Evolutionary conservation across 768 basidiomycete species (phyloP), one percentile per base, ranked within the genome.

Genomic region (Podaxis sp.): DNA sequence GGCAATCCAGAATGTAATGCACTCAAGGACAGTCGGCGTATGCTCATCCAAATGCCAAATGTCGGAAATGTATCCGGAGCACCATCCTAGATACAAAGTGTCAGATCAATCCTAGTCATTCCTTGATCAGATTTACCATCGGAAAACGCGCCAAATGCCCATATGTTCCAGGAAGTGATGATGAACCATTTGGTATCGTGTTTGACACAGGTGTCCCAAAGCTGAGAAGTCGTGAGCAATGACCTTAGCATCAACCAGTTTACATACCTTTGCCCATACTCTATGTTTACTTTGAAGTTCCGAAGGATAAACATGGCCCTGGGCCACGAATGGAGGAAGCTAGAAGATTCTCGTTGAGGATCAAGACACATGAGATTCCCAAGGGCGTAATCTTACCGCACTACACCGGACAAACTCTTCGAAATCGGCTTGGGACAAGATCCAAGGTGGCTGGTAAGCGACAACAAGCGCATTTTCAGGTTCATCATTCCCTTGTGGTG

Each of bases 121-220:
- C 8, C 2, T 24, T 24, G 8, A 24, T 28, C 20, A 28, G 41
- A 49, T 64, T 55, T 70, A 85, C 87, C 83, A 68, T 73, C 70
- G n/a, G 85, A 84, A 68, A 87, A 87, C 22, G 75, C 79, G 4
- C 87, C 87, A 66, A 87, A 87, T 5, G 82, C 75, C 87, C 86
- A 88, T 15, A 83, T 78, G 51, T 81, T 78, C 67, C 87, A 88
- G 3, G 82, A 83, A 5, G 86, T 86, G 56, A 88, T 67, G 15
- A 86, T 79, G 57, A 87, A 88, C 77, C 82, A 85, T 30, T 76
- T 82, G 3, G 80, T 79, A 26, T 78, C 75, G 64, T 74, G 75
- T 44, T 73, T 69, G 50, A 78, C 80, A 71, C 86, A 88, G 20
- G 75, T 66, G 68, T 88, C 87, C 83, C 84, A 87, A 37, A 87